Conservation (phyloP, 2,329 filamentous ascomycete genomes). For the Exophiala viscosa region DNA sequence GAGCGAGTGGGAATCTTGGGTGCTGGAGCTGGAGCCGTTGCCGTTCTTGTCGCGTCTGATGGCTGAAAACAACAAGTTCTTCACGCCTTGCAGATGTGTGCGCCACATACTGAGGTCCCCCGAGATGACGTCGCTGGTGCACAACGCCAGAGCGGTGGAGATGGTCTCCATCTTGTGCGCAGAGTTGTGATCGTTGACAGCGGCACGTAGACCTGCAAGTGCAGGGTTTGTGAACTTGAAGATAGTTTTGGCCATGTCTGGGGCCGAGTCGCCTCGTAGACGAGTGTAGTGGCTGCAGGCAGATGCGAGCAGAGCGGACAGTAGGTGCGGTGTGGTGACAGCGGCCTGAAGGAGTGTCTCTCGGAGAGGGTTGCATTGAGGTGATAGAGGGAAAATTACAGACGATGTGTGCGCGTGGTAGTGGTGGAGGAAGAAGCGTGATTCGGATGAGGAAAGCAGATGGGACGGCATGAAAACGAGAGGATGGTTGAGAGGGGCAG, state of each 20-base stretch:
- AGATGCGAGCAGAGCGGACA: conserved; percentile 31
- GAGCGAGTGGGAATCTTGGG: too few relatives aligned
- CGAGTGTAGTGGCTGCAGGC: conserved; percentile 32
- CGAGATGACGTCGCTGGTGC: conserved; percentile 36
- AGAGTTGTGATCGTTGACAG: conserved; percentile 19
- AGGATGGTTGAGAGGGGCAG: too few relatives aligned
- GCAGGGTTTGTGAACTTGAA: conserved; percentile 32
- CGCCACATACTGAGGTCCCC: conserved; percentile 31
- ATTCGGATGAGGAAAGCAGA: conserved; percentile 24
- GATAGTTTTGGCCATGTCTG: conserved; percentile 18
- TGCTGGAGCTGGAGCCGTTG: too few relatives aligned
- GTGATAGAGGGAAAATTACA: conserved; percentile 31
- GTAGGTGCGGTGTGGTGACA: conserved; percentile 29
- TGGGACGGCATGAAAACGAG: conserved; percentile 22
- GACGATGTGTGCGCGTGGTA: conserved; percentile 30
- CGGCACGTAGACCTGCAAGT: conserved; percentile 28
- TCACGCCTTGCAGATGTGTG: conserved; percentile 30
- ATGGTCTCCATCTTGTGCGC: conserved; percentile 28
- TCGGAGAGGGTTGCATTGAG: conserved; percentile 25
- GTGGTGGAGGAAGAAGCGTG: conserved; percentile 30
- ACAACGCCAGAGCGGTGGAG: conserved; percentile 32
- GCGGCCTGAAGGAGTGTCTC: conserved; percentile 29
- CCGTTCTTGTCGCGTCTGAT: conserved; percentile 22
- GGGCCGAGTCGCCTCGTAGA: conserved; percentile 22
- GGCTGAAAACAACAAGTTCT: conserved; percentile 27